Evolutionary conservation across 148 eudicot species (phyloP).

Genomic region (Pharnaceum exiguum): DNA sequence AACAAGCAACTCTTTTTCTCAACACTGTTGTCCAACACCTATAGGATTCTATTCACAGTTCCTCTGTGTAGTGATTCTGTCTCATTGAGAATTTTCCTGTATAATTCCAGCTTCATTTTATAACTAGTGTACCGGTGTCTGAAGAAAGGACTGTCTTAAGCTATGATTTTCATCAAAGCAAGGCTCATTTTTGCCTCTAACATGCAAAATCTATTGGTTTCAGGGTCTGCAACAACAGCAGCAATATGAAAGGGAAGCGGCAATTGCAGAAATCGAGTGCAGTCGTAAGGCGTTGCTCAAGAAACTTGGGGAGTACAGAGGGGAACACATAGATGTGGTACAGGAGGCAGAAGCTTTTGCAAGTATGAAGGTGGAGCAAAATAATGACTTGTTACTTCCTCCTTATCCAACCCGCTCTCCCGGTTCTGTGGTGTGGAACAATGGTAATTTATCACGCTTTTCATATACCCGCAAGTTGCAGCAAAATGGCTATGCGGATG

Average conservation of each 20-base stretch:
- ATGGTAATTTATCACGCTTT: conserved; percentile 29
- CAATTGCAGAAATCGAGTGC: conserved; percentile 65
- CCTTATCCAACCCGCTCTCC: conserved; percentile 63
- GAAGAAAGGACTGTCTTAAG: neutral
- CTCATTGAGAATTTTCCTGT: too few species aligned
- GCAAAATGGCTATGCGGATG: conserved; percentile 41
- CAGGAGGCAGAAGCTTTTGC: conserved; percentile 78
- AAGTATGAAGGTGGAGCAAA: conserved; percentile 62
- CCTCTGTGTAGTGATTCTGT: too few species aligned
- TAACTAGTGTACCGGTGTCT: too few species aligned
- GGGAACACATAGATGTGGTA: conserved; percentile 71
- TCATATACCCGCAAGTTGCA: conserved; percentile 30
- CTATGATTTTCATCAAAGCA: too few species aligned
- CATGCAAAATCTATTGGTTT: neutral
- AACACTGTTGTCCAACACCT: too few species aligned
- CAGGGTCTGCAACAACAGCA: conserved; percentile 88
- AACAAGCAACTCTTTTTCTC: too few species aligned
- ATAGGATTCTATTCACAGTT: too few species aligned
- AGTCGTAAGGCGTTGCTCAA: conserved; percentile 71
- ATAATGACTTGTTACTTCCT: conserved; percentile 67
- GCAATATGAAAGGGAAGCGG: conserved; percentile 78
- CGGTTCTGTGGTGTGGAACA: conserved; percentile 36
- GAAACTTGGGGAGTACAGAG: conserved; percentile 72
- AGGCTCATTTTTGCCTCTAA: too few species aligned
- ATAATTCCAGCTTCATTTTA: too few species aligned